These are phyloP conservation scores for Bipolaris victoriae DNA, from an alignment of 2,329 filamentous ascomycete species.

Conservation along the genomic window DNA sequence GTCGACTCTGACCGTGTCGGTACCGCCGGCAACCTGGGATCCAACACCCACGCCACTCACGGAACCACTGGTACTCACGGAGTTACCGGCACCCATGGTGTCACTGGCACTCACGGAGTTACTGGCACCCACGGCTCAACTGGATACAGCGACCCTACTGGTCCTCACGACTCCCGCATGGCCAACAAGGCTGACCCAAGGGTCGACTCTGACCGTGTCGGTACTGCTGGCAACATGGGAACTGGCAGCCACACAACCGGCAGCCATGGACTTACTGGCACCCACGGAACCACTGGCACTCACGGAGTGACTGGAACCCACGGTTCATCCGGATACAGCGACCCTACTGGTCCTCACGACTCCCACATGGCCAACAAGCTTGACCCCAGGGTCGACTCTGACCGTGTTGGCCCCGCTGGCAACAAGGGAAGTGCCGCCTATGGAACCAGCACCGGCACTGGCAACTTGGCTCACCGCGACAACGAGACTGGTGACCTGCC, in stretches of 20 bases:
- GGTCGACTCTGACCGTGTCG: too few relatives aligned
- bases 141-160: too few relatives aligned
- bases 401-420: slow-evolving; percentile 30
- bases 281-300: slow-evolving; percentile 4
- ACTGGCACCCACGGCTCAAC: too few relatives aligned
- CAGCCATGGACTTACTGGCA: neutral
- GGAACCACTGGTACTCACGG: slow-evolving; percentile 5
- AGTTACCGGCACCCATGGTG: too few relatives aligned
- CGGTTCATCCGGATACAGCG: slow-evolving; percentile 26
- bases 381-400: slow-evolving; percentile 42
- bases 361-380: slow-evolving; percentile 33
- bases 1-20: slow-evolving; percentile 47
- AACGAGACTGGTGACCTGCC: slow-evolving; percentile 14
- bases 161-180: too few relatives aligned
- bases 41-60: slow-evolving; percentile 5
- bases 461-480: slow-evolving; percentile 12
- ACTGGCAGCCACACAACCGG: too few relatives aligned
- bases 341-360: slow-evolving; percentile 46
- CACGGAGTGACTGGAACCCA: slow-evolving; percentile 10
- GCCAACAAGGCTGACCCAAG: too few relatives aligned
- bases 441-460: slow-evolving; percentile 11
- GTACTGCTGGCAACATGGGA: too few relatives aligned
- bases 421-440: slow-evolving; percentile 26
- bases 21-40: slow-evolving; percentile 18
- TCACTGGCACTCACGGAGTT: too few relatives aligned